Conservation (phyloP, 2,329 filamentous ascomycete genomes). For the Colletotrichum sp. region DNA sequence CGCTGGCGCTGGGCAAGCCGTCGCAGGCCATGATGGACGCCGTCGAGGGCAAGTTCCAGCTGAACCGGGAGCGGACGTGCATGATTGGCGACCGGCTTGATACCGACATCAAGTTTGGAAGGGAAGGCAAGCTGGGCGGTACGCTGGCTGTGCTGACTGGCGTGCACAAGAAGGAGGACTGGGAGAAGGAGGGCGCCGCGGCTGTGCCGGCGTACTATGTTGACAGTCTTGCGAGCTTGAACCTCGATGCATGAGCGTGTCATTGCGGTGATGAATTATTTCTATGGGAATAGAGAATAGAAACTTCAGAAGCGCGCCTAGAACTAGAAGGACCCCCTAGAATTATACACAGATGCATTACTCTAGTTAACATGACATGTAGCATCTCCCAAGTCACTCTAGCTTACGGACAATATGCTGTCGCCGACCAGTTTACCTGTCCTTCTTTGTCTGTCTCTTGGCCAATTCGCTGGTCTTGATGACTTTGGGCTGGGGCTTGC, state of each 20-base stretch:
- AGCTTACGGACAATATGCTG: neutral
- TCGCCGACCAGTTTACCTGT: constrained; percentile 23
- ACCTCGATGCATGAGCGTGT: constrained; percentile 2
- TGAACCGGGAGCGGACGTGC: constrained; percentile 83
- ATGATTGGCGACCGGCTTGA: constrained; percentile 96
- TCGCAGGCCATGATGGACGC: constrained; percentile 99
- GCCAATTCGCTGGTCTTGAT: constrained; percentile 57
- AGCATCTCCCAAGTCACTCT: constrained; percentile 22
- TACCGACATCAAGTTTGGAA: constrained; percentile 94
- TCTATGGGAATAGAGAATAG: neutral
- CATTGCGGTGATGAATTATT: neutral
- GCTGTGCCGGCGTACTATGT: constrained; percentile 84
- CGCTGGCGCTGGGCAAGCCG: constrained; percentile 86
- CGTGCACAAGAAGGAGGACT: constrained; percentile 84
- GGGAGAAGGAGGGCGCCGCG: constrained; percentile 70
- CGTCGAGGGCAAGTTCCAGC: constrained; percentile 92
- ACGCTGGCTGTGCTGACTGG: constrained; percentile 92
- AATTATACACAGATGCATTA: constrained; percentile 1
- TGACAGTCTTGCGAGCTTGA: constrained; percentile 81
- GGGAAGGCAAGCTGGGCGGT: constrained; percentile 88
- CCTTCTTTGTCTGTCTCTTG: constrained; percentile 47
- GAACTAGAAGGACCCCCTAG: neutral
- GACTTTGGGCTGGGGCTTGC: constrained; percentile 47
- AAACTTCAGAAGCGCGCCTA: neutral
- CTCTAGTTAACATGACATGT: neutral